Evolutionary conservation across 306 rosid genomes (phyloP), one percentile per base, ranked within the genome.

Genomic region (Acacia confusa): DNA sequence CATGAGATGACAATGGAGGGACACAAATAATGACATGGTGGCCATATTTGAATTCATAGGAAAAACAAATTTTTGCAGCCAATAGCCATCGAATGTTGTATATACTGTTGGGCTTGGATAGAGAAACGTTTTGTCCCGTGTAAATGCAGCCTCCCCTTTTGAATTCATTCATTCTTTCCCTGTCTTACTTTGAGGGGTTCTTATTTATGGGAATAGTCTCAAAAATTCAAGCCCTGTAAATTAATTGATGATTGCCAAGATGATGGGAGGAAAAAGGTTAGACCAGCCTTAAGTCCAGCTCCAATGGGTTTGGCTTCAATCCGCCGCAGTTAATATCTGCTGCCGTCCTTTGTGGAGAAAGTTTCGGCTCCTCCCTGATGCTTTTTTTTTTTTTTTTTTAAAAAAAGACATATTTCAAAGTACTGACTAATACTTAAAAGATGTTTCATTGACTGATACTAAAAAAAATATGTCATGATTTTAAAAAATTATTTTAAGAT

Each of bases 1-100:
- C 78, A 90, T 90, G 98, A 94, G 97, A 94, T 89, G 85, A 70
- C 78, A 40, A 66, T 73, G 36, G 71, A 41, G 47, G 64, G 5
- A 7, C 5, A 78, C 40, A 27, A 22, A 22, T 22, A 8, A n/a
- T 8, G 27, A 53, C 60, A 53, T n/a, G 9, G 48, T 36, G 58
- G 41, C 78, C 60, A 74, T 79, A 74, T 70, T 78, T 41, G 78
- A 75, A 63, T 79, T 83, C 58, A 36, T 36, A 65, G 47, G 48
- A 76, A 60, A 80, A 80, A 80, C 4, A 82, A 81, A 83, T 85
- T 88, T 89, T 91, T 89, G 93, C 88, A 88, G 90, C 71, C 61
- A 52, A 34, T 84, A 84, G 89, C 75, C 78, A 85, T 86, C 78
- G 30, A 36, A 43, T 72, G 30, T 63, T 89, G 86, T 87, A 85